Percentiles rank a stretch among this genome's conserved stretches.
These are phyloP conservation scores for Umbellularia californica DNA, from an alignment of 164 flowering plant species.

Conservation along the genomic window DNA sequence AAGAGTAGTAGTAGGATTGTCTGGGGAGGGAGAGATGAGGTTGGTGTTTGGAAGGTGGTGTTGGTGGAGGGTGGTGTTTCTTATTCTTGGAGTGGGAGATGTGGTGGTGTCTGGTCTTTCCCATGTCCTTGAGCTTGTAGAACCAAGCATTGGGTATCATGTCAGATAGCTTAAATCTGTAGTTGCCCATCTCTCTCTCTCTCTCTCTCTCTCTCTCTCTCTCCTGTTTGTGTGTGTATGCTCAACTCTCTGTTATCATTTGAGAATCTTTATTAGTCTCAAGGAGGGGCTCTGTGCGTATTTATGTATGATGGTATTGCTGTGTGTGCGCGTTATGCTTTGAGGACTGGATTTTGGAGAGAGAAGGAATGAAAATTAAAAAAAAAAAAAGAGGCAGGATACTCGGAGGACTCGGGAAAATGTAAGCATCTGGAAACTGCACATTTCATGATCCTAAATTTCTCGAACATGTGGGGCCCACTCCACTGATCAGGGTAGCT, in stretches of 20 bases:
- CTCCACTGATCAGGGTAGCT: background rate
- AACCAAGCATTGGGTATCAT: conserved; percentile 90
- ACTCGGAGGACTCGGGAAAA: too few species aligned
- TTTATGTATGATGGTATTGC: background rate
- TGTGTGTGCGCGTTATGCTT: background rate
- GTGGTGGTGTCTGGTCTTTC: conserved; percentile 28
- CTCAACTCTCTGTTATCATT: background rate
- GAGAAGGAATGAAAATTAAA: background rate
- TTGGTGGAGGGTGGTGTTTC: conserved; percentile 8
- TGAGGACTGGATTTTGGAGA: background rate
- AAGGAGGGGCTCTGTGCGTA: background rate
- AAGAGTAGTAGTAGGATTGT: conserved; percentile 16
- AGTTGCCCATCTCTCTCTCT: conserved; percentile 47
- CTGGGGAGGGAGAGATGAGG: background rate
- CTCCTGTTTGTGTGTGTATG: background rate
- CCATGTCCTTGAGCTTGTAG: conserved; percentile 68
- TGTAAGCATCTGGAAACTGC: background rate
- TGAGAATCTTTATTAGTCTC: background rate
- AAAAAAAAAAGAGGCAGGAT: too few species aligned
- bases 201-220: conserved; percentile 9
- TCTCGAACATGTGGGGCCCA: background rate
- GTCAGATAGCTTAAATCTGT: conserved; percentile 66
- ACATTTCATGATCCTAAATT: too few species aligned
- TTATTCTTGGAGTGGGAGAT: conserved; percentile 7
- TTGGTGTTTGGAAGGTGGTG: conserved; percentile 16